Percentiles rank a stretch among this genome's conserved stretches.
Evolutionary conservation across 2,329 filamentous ascomycete species (phyloP).

Genomic region (Fusarium sambucinum): DNA sequence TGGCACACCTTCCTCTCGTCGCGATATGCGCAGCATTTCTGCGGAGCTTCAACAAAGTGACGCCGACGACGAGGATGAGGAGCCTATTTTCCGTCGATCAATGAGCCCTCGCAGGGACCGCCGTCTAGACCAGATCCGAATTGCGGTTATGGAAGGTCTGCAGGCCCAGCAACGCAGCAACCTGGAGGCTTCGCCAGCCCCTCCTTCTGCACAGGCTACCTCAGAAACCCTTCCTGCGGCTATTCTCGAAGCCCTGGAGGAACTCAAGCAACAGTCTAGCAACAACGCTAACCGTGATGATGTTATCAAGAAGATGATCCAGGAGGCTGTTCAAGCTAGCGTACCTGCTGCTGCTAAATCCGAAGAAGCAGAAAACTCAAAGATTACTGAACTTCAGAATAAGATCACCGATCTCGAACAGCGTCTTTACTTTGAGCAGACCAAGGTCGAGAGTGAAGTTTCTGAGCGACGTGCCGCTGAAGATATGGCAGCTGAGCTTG

Average conservation of each 20-base stretch:
- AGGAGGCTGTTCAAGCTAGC: conserved; percentile 71
- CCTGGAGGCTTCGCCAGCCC: conserved; percentile 48
- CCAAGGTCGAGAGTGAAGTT: conserved; percentile 63
- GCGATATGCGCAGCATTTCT: conserved; percentile 74
- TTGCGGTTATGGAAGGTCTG: conserved; percentile 79
- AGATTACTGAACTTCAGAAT: conserved; percentile 69
- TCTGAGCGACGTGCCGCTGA: conserved; percentile 64
- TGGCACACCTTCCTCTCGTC: conserved; percentile 66
- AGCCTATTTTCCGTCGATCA: conserved; percentile 72
- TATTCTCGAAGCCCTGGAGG: conserved; percentile 75
- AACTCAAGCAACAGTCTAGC: conserved; percentile 66
- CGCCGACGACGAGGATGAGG: conserved; percentile 93
- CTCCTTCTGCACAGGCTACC: conserved; percentile 19
- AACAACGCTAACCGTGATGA: conserved; percentile 53
- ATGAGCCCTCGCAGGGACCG: conserved; percentile 83
- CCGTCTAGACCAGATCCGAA: conserved; percentile 84
- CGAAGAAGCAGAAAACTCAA: conserved; percentile 65
- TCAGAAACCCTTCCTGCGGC: conserved; percentile 51
- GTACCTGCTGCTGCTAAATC: conserved; percentile 64
- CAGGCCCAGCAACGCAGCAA: conserved; percentile 64
- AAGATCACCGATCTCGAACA: conserved; percentile 72
- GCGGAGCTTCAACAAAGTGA: conserved; percentile 84
- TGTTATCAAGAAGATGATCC: conserved; percentile 71
- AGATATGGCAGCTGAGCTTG: conserved; percentile 65
- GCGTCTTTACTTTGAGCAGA: conserved; percentile 62